A percentile compares a stretch with the other conserved stretches of the same genome.
phyloP scores from a whole-genome alignment of 352 stramenopile genomes.

The Phytophthora pseudosyringae region DNA sequence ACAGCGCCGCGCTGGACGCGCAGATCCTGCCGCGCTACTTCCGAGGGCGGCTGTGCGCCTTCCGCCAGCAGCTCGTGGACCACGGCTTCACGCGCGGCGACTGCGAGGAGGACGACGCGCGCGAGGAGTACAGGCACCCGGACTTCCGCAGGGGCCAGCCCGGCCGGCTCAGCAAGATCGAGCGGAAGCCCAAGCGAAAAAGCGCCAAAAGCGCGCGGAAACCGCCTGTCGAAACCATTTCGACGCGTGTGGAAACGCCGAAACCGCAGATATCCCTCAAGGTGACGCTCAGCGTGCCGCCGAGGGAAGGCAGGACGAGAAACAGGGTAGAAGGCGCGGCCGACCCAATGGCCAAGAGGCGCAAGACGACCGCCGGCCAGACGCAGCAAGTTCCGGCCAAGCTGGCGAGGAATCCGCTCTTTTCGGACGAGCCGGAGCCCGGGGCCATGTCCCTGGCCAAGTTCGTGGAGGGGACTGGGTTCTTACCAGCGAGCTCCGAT shows the following conservation, averaged over 20 bases:
- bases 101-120: conserved; percentile 59
- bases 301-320: conserved; percentile 21
- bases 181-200: conserved; percentile 51
- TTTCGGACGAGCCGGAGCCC: conserved; percentile 56
- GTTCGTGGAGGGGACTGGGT: conserved; percentile 41
- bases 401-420: conserved; percentile 55
- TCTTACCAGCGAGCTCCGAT: conserved; percentile 62
- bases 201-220: conserved; percentile 12
- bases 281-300: conserved; percentile 49
- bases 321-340: background rate
- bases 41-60: conserved; percentile 66
- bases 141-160: conserved; percentile 65
- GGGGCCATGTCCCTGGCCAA: conserved; percentile 46
- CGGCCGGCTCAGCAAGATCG: conserved; percentile 61
- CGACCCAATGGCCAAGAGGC: conserved; percentile 1
- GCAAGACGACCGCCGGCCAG: background rate
- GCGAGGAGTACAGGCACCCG: conserved; percentile 61
- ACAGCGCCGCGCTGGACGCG: conserved; percentile 64
- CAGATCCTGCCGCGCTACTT: conserved; percentile 73
- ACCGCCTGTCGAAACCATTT: conserved; percentile 5
- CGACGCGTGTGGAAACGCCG: background rate
- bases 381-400: background rate
- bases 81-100: conserved; percentile 73
- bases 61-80: conserved; percentile 80
- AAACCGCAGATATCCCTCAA: conserved; percentile 39